Evolutionary conservation across 257 asterid species (phyloP).

Genomic region (Catharanthus roseus): DNA sequence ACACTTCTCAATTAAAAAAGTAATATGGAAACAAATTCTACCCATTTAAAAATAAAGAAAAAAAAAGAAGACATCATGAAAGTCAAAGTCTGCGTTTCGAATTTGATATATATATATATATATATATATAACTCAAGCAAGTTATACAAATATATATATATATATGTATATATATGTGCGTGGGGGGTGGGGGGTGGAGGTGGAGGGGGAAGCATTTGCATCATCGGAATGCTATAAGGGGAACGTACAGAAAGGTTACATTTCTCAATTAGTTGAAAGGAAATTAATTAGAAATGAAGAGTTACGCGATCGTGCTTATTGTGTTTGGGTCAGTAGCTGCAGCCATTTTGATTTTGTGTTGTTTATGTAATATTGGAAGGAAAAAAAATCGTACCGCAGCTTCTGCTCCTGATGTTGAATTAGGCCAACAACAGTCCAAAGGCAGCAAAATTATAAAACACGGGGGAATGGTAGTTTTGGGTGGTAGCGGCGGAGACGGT

Average conservation of each 20-base stretch:
- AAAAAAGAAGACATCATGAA: too few relatives aligned
- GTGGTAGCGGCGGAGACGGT: slow-evolving; percentile 1
- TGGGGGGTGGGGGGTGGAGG: too few relatives aligned
- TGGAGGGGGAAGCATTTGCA: too few relatives aligned
- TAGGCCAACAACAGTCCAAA: neutral
- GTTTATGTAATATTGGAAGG: neutral
- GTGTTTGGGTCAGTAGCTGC: slow-evolving; percentile 6
- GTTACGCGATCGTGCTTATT: slow-evolving; percentile 2
- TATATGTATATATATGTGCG: too few relatives aligned
- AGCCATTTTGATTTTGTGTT: neutral
- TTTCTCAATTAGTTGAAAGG: neutral
- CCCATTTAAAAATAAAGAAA: too few relatives aligned
- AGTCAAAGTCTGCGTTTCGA: too few relatives aligned
- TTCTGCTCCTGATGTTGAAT: neutral
- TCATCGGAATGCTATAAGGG: neutral
- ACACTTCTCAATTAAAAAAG: too few relatives aligned
- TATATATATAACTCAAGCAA: too few relatives aligned
- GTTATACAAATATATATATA: too few relatives aligned
- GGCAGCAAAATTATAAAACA: neutral
- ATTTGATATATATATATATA: too few relatives aligned
- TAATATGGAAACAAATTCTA: too few relatives aligned
- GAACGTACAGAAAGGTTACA: neutral
- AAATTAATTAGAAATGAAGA: slow-evolving; percentile 10
- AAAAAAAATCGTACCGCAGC: neutral
- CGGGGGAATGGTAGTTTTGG: slow-evolving; percentile 6